Conservation (phyloP, 73 alveolate species). For the Tetrahymena elliotti region DNA sequence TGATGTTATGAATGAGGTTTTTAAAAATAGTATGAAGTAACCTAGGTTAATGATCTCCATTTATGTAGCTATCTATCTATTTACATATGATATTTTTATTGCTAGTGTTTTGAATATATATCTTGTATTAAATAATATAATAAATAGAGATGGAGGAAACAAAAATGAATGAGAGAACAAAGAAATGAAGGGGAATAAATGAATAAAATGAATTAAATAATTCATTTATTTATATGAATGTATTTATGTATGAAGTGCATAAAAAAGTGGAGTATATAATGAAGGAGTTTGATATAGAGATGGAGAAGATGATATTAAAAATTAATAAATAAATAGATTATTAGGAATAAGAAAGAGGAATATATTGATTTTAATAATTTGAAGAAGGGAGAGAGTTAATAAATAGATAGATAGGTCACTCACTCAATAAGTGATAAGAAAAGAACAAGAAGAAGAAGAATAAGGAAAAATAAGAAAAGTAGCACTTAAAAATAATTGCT, state of each 20-base stretch:
- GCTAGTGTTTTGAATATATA: background rate
- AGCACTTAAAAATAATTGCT: background rate
- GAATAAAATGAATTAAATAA: no score
- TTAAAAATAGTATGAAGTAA: background rate
- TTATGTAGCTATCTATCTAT: no score
- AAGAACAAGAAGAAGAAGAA: background rate
- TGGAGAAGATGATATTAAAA: background rate
- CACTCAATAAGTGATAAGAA: background rate
- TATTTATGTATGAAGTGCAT: background rate
- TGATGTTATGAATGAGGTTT: no score
- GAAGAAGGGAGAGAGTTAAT: background rate
- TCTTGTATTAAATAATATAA: no score
- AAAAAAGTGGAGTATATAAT: no score
- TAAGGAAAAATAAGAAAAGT: background rate
- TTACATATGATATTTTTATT: background rate
- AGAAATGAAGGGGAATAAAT: background rate
- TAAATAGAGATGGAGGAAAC: background rate
- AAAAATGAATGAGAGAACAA: background rate
- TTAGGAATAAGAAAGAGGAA: background rate
- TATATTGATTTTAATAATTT: background rate
- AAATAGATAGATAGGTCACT: no score
- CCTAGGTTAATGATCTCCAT: background rate
- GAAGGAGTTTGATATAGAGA: background rate
- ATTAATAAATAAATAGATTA: background rate
- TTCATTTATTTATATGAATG: no score